Evolutionary conservation across 2,329 filamentous ascomycete species (phyloP).

Genomic region (Chaetomium olivaceum): DNA sequence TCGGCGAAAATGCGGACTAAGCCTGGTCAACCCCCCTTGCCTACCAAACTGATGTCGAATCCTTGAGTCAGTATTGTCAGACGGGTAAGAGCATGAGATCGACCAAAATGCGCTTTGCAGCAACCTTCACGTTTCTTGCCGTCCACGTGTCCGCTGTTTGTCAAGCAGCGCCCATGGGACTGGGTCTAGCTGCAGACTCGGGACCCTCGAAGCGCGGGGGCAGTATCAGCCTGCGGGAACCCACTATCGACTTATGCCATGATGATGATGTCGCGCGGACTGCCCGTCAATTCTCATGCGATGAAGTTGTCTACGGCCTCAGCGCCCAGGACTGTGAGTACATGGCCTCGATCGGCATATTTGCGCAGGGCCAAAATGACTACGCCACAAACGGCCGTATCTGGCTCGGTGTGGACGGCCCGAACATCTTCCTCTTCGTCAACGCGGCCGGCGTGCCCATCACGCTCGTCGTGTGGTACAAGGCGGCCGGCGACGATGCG

Average conservation of each 20-base stretch:
- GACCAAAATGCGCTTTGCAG: neutral
- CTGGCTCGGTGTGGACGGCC: neutral
- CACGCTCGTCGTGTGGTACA: neutral
- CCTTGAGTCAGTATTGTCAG: neutral
- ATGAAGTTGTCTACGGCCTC: neutral
- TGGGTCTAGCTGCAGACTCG: neutral
- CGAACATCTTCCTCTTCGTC: neutral
- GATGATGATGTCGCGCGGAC: neutral
- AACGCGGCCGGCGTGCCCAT: neutral
- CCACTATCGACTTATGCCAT: neutral
- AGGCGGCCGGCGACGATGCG: neutral
- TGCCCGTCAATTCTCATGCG: neutral
- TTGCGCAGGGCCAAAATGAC: neutral
- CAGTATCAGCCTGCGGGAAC: neutral
- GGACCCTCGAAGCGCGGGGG: neutral
- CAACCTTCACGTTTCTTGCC: neutral
- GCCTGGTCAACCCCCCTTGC: neutral
- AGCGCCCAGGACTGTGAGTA: neutral
- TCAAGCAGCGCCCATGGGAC: neutral
- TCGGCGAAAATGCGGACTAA: neutral
- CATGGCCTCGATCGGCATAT: neutral
- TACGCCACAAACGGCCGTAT: neutral
- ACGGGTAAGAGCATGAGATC: neutral
- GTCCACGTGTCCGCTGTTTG: neutral
- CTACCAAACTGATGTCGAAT: neutral